Base-by-base conservation (phyloP, 176 grass and related monocot genomes). In the Carex kokanica region DNA sequence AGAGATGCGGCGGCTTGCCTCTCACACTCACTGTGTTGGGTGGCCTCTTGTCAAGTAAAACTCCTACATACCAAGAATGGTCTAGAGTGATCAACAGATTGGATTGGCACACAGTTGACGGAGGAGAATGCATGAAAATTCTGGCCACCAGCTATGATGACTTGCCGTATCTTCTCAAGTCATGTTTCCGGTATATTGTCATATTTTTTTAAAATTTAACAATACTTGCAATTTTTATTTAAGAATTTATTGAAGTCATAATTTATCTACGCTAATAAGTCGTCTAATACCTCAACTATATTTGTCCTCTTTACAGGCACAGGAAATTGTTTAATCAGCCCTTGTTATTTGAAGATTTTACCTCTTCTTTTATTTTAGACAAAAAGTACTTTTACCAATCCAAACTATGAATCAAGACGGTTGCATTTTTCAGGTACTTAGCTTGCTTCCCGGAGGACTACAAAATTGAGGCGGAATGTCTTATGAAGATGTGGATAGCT, bases 401-500 rank as follows among this genome's bases (percentile, higher is more conserved):
- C 5, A 6, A 58, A 58, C 1, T 58, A n/a, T 58, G 4, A 58
- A 58, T 58, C 1, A 1, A 58, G 17, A 17, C 12, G 17, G 55
- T 58, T 58, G 0, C 55, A 58, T n/a, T 5, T 11, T 49, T 49
- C 15, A 69, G 24, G 64, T 69, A 69, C 25, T 15, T 69, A 17
- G 64, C 64, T 69, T 69, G 27, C 32, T 69, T 69, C 11, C 64
- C 64, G 1, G 64, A 69, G 32, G 25, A 69, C 64, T 69, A 69
- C 25, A 17, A 16, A 69, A 69, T 69, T 69, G 0, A 0, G 11
- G 25, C 11, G 15, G 0, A 17, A 36, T 15, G 0, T 11, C 15
- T 36, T 11, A 69, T 69, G 13, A 16, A 69, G 25, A 69, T 69
- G 64, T 69, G 64, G 64, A 69, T 69, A 14, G 64, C 64, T 69